A percentile compares a stretch with the other conserved stretches of the same genome.
phyloP scores from a whole-genome alignment of 805 yeast genomes.

The Saturnispora kantuleensis region DNA sequence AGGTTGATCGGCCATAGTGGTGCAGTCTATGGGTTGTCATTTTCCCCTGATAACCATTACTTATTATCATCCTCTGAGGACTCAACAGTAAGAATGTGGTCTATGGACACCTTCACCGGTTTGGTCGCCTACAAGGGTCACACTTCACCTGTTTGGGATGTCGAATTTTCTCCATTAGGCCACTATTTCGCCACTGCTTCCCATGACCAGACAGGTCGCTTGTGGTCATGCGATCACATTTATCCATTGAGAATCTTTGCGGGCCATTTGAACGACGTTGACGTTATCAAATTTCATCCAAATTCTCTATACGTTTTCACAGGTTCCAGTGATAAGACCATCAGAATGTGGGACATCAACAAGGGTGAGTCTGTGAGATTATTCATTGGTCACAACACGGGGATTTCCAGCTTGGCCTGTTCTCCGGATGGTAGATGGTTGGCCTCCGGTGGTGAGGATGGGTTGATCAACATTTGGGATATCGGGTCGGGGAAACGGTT shows the following conservation, averaged over 20 bases:
- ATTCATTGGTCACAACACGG: constrained; percentile 87
- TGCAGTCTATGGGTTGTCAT: constrained; percentile 81
- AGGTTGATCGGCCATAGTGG: constrained; percentile 88
- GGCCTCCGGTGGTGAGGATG: constrained; percentile 60
- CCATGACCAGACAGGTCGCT: constrained; percentile 93
- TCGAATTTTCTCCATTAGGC: constrained; percentile 86
- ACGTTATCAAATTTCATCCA: constrained; percentile 91
- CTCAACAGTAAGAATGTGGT: constrained; percentile 88
- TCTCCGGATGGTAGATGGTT: constrained; percentile 97
- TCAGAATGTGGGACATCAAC: constrained; percentile 96
- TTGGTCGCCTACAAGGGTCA: constrained; percentile 95
- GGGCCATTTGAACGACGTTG: constrained; percentile 95
- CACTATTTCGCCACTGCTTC: constrained; percentile 98
- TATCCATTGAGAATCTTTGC: constrained; percentile 94
- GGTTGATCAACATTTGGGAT: constrained; percentile 76
- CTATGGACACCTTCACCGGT: constrained; percentile 80
- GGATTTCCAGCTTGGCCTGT: constrained; percentile 75
- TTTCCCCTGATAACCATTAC: constrained; percentile 82
- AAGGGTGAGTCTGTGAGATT: constrained; percentile 85
- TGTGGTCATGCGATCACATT: constrained; percentile 97
- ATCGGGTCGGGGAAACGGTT: constrained; percentile 81
- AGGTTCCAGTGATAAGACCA: constrained; percentile 91
- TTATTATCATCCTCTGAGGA: constrained; percentile 82
- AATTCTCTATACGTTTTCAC: constrained; percentile 91
- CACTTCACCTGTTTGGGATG: constrained; percentile 96